Evolutionary conservation across 345 rosid genomes (phyloP).

Genomic region (Mercurialis annua): DNA sequence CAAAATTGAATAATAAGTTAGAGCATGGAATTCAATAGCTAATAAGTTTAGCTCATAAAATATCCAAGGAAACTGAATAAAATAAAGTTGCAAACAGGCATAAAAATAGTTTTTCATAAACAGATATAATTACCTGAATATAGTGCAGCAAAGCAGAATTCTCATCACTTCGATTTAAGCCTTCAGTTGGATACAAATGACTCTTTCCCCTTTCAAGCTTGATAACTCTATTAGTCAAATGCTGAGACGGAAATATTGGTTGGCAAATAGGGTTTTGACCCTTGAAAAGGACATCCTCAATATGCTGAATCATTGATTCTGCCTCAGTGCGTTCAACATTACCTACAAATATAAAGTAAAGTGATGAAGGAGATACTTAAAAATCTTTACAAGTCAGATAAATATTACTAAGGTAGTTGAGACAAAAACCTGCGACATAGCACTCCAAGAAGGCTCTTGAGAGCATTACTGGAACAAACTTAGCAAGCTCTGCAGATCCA

Average conservation of each 20-base stretch:
- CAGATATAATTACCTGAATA: constrained; percentile 59
- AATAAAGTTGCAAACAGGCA: background rate
- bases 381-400: background rate
- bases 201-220: constrained; percentile 61
- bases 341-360: constrained; percentile 45
- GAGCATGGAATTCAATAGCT: background rate
- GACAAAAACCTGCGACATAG: constrained; percentile 60
- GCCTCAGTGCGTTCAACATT: constrained; percentile 70
- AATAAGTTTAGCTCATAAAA: background rate
- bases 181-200: constrained; percentile 54
- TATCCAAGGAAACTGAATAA: background rate
- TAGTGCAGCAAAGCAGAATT: constrained; percentile 81
- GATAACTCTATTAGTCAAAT: constrained; percentile 69
- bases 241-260: constrained; percentile 75
- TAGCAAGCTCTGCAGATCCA: constrained; percentile 63
- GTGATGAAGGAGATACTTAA: constrained; percentile 8
- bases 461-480: constrained; percentile 65
- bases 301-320: constrained; percentile 55
- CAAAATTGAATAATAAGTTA: background rate
- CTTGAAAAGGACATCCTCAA: constrained; percentile 59
- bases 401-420: background rate
- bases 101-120: background rate
- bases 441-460: constrained; percentile 78
- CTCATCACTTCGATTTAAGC: constrained; percentile 78
- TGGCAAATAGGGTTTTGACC: constrained; percentile 60